Evolutionary conservation across 352 stramenopile genomes (phyloP), one percentile per base, ranked within the genome.

Genomic region (Blastocystis sp.): DNA sequence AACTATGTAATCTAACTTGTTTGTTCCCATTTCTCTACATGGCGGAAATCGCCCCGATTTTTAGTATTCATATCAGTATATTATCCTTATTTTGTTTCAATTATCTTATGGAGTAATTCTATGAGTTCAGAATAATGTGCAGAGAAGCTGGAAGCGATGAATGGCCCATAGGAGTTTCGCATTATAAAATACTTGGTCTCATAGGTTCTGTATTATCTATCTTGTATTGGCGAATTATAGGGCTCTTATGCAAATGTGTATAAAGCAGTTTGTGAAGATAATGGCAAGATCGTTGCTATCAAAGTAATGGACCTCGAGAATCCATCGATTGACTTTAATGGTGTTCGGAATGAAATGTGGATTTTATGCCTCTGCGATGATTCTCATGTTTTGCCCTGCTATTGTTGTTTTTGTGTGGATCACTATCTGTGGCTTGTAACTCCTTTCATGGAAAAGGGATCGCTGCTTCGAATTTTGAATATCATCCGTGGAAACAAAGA

Each of bases 361-460:
- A 66, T n/a, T 7, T 63, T 79, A 18, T 20, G 55, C 23, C 55
- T 66, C 9, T 79, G 69, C 26, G 45, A 39, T 7, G 18, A 39
- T 39, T 7, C 9, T 15, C 56, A 64, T 66, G 55, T 79, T 66
- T n/a, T 79, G 18, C 18, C 29, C 7, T 79, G 18, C 20, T 20
- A 79, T 37, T 79, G 69, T 37, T 79, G 69, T 39, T 79, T 79
- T 39, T 62, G 53, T 39, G 69, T 66, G 29, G 45, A 41, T 18
- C 15, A 23, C 20, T 62, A 20, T 34, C 20, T 79, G 55, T 79
- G 69, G 69, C 56, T 79, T 20, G 69, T 79, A 15, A 79, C 69
- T 26, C 69, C 69, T 15, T 79, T 66, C 55, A 79, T 79, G 69
- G n/a, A 26, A 15, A 79, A 79, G 26, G 69, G 69, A 8, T 79